phyloP scores from a whole-genome alignment of 805 yeast species.

The Nakazawaea peltata region DNA sequence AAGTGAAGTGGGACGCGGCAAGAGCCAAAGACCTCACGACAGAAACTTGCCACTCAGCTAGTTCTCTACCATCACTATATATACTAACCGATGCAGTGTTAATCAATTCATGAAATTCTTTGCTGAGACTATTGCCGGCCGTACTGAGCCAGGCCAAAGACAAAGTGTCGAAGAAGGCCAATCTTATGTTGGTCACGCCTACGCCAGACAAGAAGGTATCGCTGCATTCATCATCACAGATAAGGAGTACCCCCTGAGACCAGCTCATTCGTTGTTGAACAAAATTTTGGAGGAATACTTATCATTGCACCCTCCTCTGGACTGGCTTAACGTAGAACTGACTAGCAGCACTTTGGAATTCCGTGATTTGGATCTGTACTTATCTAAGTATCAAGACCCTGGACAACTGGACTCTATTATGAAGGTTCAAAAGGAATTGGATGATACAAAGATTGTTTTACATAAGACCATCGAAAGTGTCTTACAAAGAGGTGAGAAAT shows the following conservation, averaged over 20 bases:
- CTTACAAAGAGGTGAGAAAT: slow-evolving; percentile 91
- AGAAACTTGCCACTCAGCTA: too few relatives aligned
- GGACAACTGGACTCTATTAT: slow-evolving; percentile 92
- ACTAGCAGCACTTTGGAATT: slow-evolving; percentile 38
- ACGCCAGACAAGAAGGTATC: slow-evolving; percentile 81
- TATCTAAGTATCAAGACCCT: slow-evolving; percentile 91
- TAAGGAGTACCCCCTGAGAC: slow-evolving; percentile 93
- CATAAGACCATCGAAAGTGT: slow-evolving; percentile 95
- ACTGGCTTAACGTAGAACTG: slow-evolving; percentile 51
- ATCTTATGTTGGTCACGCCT: slow-evolving; percentile 84
- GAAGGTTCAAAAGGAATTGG: slow-evolving; percentile 96
- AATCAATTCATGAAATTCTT: slow-evolving; percentile 94
- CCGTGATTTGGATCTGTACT: slow-evolving; percentile 58
- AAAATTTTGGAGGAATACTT: slow-evolving; percentile 87
- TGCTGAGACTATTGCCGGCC: slow-evolving; percentile 79
- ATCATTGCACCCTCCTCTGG: slow-evolving; percentile 65
- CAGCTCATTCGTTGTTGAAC: slow-evolving; percentile 89
- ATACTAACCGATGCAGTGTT: slow-evolving; percentile 34
- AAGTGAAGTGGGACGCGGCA: background rate
- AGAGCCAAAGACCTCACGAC: background rate
- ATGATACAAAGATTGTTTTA: slow-evolving; percentile 92
- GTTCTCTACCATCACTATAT: background rate
- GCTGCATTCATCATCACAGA: slow-evolving; percentile 91
- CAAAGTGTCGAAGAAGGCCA: slow-evolving; percentile 87
- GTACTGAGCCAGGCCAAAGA: slow-evolving; percentile 86